phyloP scores from a whole-genome alignment of 2,329 filamentous ascomycete genomes.

The Aspergillus sclerotialis region DNA sequence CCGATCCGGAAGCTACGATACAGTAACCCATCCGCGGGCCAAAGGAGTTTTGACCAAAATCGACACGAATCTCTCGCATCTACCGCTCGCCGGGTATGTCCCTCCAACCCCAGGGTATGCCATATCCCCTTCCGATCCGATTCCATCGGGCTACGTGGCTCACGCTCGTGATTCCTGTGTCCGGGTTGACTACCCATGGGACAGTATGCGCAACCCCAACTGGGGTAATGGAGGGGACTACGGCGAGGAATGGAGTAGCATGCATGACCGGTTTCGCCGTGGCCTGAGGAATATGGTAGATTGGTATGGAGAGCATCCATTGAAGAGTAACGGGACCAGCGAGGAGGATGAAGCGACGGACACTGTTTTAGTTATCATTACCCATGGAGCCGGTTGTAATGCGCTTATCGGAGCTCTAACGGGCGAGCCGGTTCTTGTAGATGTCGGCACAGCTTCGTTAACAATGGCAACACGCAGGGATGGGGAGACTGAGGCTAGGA shows the following conservation, averaged over 20 bases:
- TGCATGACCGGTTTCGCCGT: conserved; percentile 83
- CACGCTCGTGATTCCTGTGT: conserved; percentile 84
- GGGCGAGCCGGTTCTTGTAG: conserved; percentile 81
- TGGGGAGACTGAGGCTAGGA: conserved; percentile 10
- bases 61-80: conserved; percentile 23
- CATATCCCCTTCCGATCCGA: conserved; percentile 69
- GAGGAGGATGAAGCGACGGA: conserved; percentile 54
- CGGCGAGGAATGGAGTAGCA: conserved; percentile 90
- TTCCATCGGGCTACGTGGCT: conserved; percentile 79
- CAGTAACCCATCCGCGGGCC: conserved; percentile 9
- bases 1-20: conserved; percentile 41
- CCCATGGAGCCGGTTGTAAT: conserved; percentile 93
- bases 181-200: conserved; percentile 90
- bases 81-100: conserved; percentile 51
- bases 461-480: conserved; percentile 71
- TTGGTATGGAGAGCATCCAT: conserved; percentile 62
- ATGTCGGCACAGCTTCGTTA: conserved; percentile 82
- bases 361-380: conserved; percentile 77
- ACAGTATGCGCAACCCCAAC: conserved; percentile 71
- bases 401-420: conserved; percentile 88
- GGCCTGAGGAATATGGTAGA: conserved; percentile 72
- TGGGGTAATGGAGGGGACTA: conserved; percentile 86
- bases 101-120: conserved; percentile 77
- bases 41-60: conserved; percentile 22
- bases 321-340: conserved; percentile 1